Evolutionary conservation across 441 rosid species (phyloP).

Genomic region (Raphanus hybrid): DNA sequence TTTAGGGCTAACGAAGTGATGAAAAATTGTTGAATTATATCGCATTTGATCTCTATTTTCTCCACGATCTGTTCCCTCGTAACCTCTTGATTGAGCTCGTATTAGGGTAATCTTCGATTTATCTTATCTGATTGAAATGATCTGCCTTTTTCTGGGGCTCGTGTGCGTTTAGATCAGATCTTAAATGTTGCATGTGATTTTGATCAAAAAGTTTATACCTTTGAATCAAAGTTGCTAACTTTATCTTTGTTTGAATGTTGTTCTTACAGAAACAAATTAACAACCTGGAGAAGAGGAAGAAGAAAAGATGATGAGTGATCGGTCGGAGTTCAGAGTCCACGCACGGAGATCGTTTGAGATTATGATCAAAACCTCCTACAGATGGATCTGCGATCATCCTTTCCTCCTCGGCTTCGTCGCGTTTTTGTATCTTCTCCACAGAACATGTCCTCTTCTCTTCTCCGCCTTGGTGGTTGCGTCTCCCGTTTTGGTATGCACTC

Average conservation of each 20-base stretch:
- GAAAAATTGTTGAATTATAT: neutral
- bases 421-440: constrained; percentile 62
- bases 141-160: neutral
- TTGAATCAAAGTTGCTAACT: constrained; percentile 12
- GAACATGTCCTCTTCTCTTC: constrained; percentile 78
- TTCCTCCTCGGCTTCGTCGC: constrained; percentile 57
- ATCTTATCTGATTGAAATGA: neutral
- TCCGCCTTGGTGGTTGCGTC: constrained; percentile 78
- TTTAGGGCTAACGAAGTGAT: constrained; percentile 4
- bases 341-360: constrained; percentile 51
- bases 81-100: constrained; percentile 1
- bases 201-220: constrained; percentile 21
- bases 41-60: constrained; percentile 9
- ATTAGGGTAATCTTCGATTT: neutral
- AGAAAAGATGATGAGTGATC: constrained; percentile 55
- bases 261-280: constrained; percentile 13
- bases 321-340: constrained; percentile 50
- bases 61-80: constrained; percentile 22
- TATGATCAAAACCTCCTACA: constrained; percentile 49
- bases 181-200: constrained; percentile 16
- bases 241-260: constrained; percentile 5
- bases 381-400: constrained; percentile 77
- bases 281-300: constrained; percentile 9
- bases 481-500: constrained; percentile 91
- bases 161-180: constrained; percentile 10